A percentile compares a stretch with the other conserved stretches of the same genome.
phyloP scores from a whole-genome alignment of 2,329 filamentous ascomycete genomes.

The Xylaria sp. region DNA sequence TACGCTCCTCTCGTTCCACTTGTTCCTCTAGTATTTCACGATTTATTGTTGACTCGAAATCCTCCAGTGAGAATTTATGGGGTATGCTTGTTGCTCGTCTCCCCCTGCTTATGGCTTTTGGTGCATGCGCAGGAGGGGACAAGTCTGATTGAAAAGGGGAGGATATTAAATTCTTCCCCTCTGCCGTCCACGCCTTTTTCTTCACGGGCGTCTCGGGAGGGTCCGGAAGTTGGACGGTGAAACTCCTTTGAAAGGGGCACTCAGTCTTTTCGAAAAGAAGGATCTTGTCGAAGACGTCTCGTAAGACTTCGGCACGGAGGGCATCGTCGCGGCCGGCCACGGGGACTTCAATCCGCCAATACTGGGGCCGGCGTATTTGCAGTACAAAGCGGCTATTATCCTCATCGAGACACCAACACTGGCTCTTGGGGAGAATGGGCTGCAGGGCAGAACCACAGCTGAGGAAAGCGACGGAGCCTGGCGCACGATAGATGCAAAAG shows the following conservation, averaged over 20 bases:
- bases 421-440: slow-evolving; percentile 87
- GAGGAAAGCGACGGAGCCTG: slow-evolving; percentile 86
- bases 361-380: slow-evolving; percentile 83
- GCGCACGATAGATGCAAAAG: slow-evolving; percentile 86
- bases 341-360: slow-evolving; percentile 91
- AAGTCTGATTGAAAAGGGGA: slow-evolving; percentile 52
- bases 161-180: slow-evolving; percentile 53
- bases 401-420: slow-evolving; percentile 93
- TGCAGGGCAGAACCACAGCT: slow-evolving; percentile 86
- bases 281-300: slow-evolving; percentile 75
- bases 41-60: background rate
- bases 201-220: slow-evolving; percentile 71
- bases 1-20: background rate
- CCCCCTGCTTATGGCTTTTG: slow-evolving; percentile 41
- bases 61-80: slow-evolving; percentile 24
- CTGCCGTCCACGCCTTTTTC: slow-evolving; percentile 76
- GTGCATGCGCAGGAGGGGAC: slow-evolving; percentile 41
- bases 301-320: slow-evolving; percentile 72
- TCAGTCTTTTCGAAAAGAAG: slow-evolving; percentile 88
- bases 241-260: slow-evolving; percentile 84
- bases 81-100: slow-evolving; percentile 36
- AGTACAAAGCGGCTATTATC: slow-evolving; percentile 85
- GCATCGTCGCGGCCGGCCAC: slow-evolving; percentile 71
- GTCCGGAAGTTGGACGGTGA: slow-evolving; percentile 79
- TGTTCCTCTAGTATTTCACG: background rate